These are phyloP conservation scores for Rosa chinensis DNA, from an alignment of 306 rosid species.

Conservation along the genomic window DNA sequence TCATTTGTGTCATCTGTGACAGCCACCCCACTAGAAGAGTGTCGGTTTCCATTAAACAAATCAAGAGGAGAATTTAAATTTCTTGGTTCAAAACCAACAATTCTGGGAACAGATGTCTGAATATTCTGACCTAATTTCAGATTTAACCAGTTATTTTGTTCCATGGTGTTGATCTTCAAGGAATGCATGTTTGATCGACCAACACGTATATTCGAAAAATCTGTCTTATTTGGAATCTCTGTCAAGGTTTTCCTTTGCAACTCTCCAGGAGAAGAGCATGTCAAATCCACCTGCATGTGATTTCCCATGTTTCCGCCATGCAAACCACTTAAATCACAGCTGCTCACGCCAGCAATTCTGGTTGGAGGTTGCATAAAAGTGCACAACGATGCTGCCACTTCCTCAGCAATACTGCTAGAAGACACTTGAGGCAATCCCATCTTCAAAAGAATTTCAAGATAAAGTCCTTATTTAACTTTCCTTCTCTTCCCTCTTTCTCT, in stretches of 20 bases:
- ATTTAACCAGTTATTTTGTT: conserved; percentile 39
- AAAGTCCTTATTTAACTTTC: conserved; percentile 15
- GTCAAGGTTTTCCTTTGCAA: conserved; percentile 35
- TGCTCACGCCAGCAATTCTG: conserved; percentile 38
- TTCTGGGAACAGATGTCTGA: conserved; percentile 52
- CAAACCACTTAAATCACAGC: conserved; percentile 53
- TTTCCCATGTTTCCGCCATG: conserved; percentile 46
- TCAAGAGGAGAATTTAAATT: conserved; percentile 33
- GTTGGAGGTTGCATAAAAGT: conserved; percentile 49
- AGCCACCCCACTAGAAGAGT: conserved; percentile 34
- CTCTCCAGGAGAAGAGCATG: conserved; percentile 33
- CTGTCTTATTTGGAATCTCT: conserved; percentile 47
- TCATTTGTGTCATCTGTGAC: conserved; percentile 32
- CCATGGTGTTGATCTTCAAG: conserved; percentile 42
- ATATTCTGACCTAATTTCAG: conserved; percentile 36
- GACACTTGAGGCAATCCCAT: conserved; percentile 74
- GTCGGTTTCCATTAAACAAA: conserved; percentile 35
- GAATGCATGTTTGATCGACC: conserved; percentile 37
- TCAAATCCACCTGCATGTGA: conserved; percentile 38
- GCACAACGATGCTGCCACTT: conserved; percentile 52
- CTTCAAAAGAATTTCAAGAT: conserved; percentile 30
- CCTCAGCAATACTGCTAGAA: conserved; percentile 56
- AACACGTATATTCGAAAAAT: conserved; percentile 28
- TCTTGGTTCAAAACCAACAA: conserved; percentile 60
- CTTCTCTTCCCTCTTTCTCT: conserved; percentile 14